phyloP scores from a whole-genome alignment of 2,329 filamentous ascomycete genomes.

The Xylaria sp. region DNA sequence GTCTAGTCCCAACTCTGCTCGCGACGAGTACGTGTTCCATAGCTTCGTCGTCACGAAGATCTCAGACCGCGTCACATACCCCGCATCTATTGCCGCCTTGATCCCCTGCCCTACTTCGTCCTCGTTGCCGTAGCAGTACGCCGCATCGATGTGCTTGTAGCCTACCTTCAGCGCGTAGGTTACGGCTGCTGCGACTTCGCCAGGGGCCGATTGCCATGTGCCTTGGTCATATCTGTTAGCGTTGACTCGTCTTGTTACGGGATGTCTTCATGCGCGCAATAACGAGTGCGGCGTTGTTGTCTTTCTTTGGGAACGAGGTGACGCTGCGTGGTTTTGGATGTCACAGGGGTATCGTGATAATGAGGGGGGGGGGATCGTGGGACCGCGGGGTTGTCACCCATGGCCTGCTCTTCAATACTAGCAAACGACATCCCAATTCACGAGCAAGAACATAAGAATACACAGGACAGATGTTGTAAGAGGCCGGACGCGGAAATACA shows the following conservation, averaged over 20 bases:
- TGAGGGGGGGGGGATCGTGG: slow-evolving; percentile 1
- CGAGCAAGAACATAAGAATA: background rate
- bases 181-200: slow-evolving; percentile 69
- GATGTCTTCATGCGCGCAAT: background rate
- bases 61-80: slow-evolving; percentile 78
- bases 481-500: background rate
- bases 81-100: slow-evolving; percentile 75
- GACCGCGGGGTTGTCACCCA: slow-evolving; percentile 11
- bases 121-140: slow-evolving; percentile 85
- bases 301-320: background rate
- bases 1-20: slow-evolving; percentile 75
- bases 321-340: background rate
- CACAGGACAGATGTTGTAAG: background rate
- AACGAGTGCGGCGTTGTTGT: too few relatives aligned
- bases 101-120: slow-evolving; percentile 83
- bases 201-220: slow-evolving; percentile 72
- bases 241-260: background rate
- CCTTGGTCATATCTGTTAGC: slow-evolving; percentile 54
- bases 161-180: slow-evolving; percentile 66
- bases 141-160: slow-evolving; percentile 74
- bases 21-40: slow-evolving; percentile 82
- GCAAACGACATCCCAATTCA: background rate
- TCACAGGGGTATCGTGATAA: slow-evolving; percentile 5
- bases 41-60: slow-evolving; percentile 88
- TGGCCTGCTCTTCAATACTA: background rate